Evolutionary conservation across 2,329 filamentous ascomycete genomes (phyloP).

Genomic region (Penicillium sp.): DNA sequence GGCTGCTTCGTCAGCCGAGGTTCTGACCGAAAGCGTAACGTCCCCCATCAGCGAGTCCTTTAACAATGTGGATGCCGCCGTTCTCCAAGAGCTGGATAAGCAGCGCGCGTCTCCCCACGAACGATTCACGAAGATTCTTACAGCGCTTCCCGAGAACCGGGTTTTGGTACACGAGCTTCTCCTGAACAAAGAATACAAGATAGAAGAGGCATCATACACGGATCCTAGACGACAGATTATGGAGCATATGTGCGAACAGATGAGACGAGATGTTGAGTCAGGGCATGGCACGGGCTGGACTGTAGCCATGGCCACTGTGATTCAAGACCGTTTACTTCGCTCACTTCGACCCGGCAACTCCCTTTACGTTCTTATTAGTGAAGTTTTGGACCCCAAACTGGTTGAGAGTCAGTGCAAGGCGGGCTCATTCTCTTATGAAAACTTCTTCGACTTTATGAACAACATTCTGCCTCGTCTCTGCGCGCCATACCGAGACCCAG

Average conservation of each 20-base stretch:
- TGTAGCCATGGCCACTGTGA: constrained; percentile 66
- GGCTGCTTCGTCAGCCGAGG: constrained; percentile 35
- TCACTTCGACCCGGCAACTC: constrained; percentile 63
- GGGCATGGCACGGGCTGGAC: constrained; percentile 62
- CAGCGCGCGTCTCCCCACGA: constrained; percentile 41
- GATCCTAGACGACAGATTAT: constrained; percentile 60
- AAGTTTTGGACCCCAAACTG: constrained; percentile 61
- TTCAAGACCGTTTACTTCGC: constrained; percentile 61
- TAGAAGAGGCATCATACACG: constrained; percentile 54
- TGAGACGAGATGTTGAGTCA: constrained; percentile 59
- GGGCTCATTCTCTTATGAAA: constrained; percentile 64
- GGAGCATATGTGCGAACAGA: constrained; percentile 60
- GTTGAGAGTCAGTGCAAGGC: constrained; percentile 61
- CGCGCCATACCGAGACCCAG: constrained; percentile 63
- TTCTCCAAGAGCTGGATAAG: constrained; percentile 39
- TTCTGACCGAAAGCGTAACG: constrained; percentile 40
- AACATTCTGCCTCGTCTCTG: constrained; percentile 65
- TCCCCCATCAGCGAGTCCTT: constrained; percentile 47
- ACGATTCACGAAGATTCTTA: constrained; percentile 56
- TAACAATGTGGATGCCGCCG: constrained; percentile 37
- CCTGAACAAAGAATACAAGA: constrained; percentile 64
- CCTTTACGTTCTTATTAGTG: constrained; percentile 62
- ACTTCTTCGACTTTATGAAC: constrained; percentile 66
- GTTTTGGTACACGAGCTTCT: constrained; percentile 65
- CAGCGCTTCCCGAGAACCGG: constrained; percentile 62